Evolutionary conservation across 2,329 filamentous ascomycete species (phyloP).

Genomic region (Epichloe glyceriae): DNA sequence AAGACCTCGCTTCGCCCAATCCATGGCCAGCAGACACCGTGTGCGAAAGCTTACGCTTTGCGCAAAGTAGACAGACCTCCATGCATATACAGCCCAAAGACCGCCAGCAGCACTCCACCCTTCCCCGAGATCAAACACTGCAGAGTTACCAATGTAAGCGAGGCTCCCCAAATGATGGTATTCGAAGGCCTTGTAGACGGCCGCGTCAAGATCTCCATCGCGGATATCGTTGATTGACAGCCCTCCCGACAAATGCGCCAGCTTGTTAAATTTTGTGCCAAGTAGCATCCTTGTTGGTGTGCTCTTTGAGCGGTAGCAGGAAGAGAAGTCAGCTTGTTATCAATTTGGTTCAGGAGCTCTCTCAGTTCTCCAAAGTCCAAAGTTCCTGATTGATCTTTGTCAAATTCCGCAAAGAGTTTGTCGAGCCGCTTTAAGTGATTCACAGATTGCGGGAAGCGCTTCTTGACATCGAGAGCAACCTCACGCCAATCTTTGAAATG

Average conservation of each 20-base stretch:
- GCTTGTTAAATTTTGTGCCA: conserved; percentile 84
- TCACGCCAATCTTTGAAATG: conserved; percentile 79
- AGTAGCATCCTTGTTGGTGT: conserved; percentile 88
- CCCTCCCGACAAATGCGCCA: conserved; percentile 64
- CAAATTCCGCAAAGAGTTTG: conserved; percentile 81
- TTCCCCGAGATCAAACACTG: conserved; percentile 77
- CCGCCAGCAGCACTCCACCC: conserved; percentile 72
- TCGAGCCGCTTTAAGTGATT: conserved; percentile 82
- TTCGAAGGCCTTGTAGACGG: conserved; percentile 87
- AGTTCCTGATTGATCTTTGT: conserved; percentile 84
- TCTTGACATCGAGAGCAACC: conserved; percentile 72
- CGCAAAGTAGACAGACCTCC: conserved; percentile 93
- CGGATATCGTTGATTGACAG: conserved; percentile 67
- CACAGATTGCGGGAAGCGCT: conserved; percentile 80
- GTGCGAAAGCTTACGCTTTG: conserved; percentile 93
- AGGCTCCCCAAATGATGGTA: conserved; percentile 85
- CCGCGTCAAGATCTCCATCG: conserved; percentile 83
- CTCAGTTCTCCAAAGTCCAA: conserved; percentile 87
- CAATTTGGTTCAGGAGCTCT: conserved; percentile 82
- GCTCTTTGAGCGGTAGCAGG: conserved; percentile 93
- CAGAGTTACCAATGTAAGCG: conserved; percentile 92
- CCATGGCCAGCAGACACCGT: conserved; percentile 82
- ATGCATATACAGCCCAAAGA: conserved; percentile 85
- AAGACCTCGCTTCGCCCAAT: conserved; percentile 92
- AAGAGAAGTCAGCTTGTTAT: conserved; percentile 84